Evolutionary conservation across 1,284 basidiomycete genomes (phyloP).

Genomic region (Ceratorhiza oryzae-sativae): DNA sequence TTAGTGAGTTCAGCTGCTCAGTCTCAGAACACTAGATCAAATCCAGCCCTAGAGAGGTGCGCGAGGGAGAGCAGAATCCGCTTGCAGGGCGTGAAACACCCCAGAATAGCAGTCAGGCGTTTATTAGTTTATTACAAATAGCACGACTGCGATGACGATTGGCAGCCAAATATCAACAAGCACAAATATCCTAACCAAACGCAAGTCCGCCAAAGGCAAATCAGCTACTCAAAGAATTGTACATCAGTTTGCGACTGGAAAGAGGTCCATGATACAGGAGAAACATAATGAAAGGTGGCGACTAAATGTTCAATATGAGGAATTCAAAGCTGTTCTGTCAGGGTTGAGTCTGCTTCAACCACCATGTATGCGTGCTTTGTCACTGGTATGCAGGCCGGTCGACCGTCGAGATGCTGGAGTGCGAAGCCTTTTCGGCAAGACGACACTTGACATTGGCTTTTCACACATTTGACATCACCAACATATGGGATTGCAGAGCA

Average conservation of each 20-base stretch:
- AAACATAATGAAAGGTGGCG: not conserved
- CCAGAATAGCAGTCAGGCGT: constrained; percentile 24
- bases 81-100: constrained; percentile 23
- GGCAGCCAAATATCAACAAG: not conserved
- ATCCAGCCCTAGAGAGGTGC: not conserved
- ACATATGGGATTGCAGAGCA: constrained; percentile 33
- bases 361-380: constrained; percentile 19
- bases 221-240: not conserved
- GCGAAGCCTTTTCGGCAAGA: constrained; percentile 23
- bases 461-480: constrained; percentile 10
- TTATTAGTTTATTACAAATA: constrained; percentile 6
- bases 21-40: not conserved
- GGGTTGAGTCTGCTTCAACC: constrained; percentile 6
- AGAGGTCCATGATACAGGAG: not conserved
- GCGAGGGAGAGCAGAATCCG: not conserved
- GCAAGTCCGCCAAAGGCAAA: not conserved
- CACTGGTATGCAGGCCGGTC: not conserved
- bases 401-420: not conserved
- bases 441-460: constrained; percentile 10
- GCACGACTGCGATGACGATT: not conserved
- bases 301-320: too few species aligned
- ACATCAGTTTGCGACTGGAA: not conserved
- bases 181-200: not conserved
- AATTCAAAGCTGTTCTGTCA: constrained; percentile 13
- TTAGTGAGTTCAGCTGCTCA: not conserved